Evolutionary conservation across 352 stramenopile species (phyloP), one percentile per base, ranked within the genome.

Genomic region (Globisporangium uncinulatum): DNA sequence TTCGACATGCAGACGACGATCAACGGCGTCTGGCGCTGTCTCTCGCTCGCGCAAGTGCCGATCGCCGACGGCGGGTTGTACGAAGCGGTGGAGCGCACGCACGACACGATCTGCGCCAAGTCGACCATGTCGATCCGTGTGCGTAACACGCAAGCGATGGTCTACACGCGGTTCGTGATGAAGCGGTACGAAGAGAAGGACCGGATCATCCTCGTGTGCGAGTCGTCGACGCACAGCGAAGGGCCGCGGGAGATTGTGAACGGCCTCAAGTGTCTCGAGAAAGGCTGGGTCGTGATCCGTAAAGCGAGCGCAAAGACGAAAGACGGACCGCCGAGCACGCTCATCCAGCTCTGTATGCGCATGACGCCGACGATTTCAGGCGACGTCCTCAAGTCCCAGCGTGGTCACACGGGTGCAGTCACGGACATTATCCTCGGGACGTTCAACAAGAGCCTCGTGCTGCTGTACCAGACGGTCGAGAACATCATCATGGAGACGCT

Each of bases 331-430:
- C 24, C 34, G 34, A 39, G 71, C 20, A 79, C 74, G 2, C 69
- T 79, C 43, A 72, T 81, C 44, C 74, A 84, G 54, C 50, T 84
- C 1, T 84, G 69, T 34, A 81, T 84, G 62, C 67, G 74, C 2
- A 62, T 84, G 17, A 79, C 65, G 29, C 74, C 74, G n/a, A 73
- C 58, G 39, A 51, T 73, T 13, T 74, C 70, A 31, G 32, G 51
- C 5, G 63, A 66, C 4, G 31, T 58, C 41, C 46, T 29, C 14
- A 45, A 42, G 32, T 51, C 29, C 13, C 61, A 54, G 51, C 62
- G 61, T 0, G 59, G 68, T 34, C 65, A 68, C 24, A 69, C 68
- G 5, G 71, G 71, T 29, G 62, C 60, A 6, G 56, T 84, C 5
- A 84, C 74, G 0, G 74, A 84, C 41, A 59, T 84, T 0, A 69